A percentile compares a stretch with the other conserved stretches of the same genome.
Conservation (phyloP, 176 grass and related monocot species). For the Cenchrus americanus region DNA sequence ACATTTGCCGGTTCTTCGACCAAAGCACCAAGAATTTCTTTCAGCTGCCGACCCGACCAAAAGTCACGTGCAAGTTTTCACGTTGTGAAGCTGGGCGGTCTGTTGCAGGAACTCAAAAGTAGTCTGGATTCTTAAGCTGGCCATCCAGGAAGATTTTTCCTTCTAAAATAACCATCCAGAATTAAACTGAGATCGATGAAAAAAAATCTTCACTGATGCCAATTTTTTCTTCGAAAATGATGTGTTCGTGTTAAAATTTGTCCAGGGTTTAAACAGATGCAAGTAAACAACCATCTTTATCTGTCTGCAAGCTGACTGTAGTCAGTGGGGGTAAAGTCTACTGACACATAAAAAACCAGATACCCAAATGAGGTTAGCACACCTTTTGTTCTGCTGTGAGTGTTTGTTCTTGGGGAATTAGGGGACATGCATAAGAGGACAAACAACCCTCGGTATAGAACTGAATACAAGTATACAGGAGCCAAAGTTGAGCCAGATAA, state of each 20-base stretch:
- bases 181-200: background rate
- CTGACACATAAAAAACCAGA: constrained; percentile 27
- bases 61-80: constrained; percentile 30
- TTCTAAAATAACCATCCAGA: background rate
- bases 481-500: constrained; percentile 35
- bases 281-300: background rate
- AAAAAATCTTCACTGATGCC: background rate
- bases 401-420: constrained; percentile 30
- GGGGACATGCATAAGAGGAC: constrained; percentile 33
- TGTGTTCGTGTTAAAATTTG: background rate
- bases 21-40: constrained; percentile 35
- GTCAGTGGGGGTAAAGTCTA: constrained; percentile 22
- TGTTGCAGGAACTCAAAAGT: constrained; percentile 9
- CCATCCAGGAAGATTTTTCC: background rate
- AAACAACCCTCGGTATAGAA: constrained; percentile 27
- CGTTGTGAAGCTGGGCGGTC: constrained; percentile 21
- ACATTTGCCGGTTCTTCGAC: constrained; percentile 24
- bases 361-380: background rate
- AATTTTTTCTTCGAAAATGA: background rate
- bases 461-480: constrained; percentile 31
- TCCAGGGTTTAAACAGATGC: background rate
- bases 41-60: background rate
- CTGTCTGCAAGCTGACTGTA: constrained; percentile 26
- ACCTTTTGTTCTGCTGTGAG: constrained; percentile 24
- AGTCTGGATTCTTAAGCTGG: constrained; percentile 8